These are phyloP conservation scores for Marvania coccoides DNA, from an alignment of 139 green algal species.

Conservation along the genomic window DNA sequence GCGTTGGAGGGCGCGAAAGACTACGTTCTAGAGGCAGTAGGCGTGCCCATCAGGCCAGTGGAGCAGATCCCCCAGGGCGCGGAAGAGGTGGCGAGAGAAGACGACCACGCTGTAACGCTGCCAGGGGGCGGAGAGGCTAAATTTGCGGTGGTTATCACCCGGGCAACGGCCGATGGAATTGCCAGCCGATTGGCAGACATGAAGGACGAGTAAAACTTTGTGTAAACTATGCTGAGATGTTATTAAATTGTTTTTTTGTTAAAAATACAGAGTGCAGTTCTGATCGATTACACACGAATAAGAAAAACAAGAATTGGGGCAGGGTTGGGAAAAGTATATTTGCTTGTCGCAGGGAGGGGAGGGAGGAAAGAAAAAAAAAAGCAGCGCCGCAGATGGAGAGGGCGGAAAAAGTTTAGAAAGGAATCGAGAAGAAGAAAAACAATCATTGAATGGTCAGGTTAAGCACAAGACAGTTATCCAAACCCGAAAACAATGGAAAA, in stretches of 20 bases:
- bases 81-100: not conserved
- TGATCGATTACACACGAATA: too few relatives aligned
- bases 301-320: too few relatives aligned
- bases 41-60: not conserved
- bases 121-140: not conserved
- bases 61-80: not conserved
- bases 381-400: not conserved
- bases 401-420: not conserved
- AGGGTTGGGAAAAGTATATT: too few relatives aligned
- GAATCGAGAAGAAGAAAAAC: not conserved
- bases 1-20: not conserved
- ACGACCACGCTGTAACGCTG: not conserved
- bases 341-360: too few relatives aligned
- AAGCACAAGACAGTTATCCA: not conserved
- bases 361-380: not conserved
- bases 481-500: too few relatives aligned
- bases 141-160: not conserved
- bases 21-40: not conserved
- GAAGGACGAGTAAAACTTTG: too few relatives aligned
- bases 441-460: not conserved
- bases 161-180: not conserved
- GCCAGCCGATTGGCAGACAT: too few relatives aligned
- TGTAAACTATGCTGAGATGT: too few relatives aligned
- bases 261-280: too few relatives aligned
- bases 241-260: too few relatives aligned